Evolutionary conservation across 805 yeast genomes (phyloP), one percentile per base, ranked within the genome.

Genomic region (Starmera dryadoides): DNA sequence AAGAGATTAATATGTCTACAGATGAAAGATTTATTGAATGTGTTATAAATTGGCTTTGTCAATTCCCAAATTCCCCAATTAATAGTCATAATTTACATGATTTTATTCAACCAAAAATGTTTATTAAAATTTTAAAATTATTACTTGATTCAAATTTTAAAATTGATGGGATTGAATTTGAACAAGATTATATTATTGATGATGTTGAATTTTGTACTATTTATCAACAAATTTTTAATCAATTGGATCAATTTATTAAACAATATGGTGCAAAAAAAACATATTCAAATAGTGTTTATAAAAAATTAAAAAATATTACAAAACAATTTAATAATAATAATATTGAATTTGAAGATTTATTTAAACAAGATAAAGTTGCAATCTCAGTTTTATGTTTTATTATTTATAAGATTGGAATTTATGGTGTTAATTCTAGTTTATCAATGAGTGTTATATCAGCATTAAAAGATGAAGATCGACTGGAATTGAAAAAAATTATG

Each of bases 401-500:
- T 17, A 32, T 32, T 15, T 18, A 20, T 14, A 32, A 32, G 16
- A 32, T 32, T 19, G 25, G 23, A 2, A 12, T 21, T 14, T 20
- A 19, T 19, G 34, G 34, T 14, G 18, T 19, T 21, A 32, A 32
- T 32, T 32, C 34, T 6, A 32, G 34, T 21, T 19, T 19, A 32
- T 32, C 40, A n/a, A 36, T 43, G 5, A 39, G 49, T 3, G 31
- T 42, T 11, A 30, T 48, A 11, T 42, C 46, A 2, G 33, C 34
- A 21, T 38, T 41, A 22, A 36, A 38, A 8, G 52, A 44, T 15
- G 44, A 37, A 3, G 45, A 47, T 25, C 42, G 44, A 30, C 25
- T 9, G 31, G 40, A 37, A 34, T 46, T 42, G 44, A 43, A 38
- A 32, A 44, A 17, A 31, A 44, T 33, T 35, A 46, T 43, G 41